Percentiles rank a stretch among this genome's conserved stretches.
Conservation (phyloP, 2,329 filamentous ascomycete species). For the Microsporum audouinii region DNA sequence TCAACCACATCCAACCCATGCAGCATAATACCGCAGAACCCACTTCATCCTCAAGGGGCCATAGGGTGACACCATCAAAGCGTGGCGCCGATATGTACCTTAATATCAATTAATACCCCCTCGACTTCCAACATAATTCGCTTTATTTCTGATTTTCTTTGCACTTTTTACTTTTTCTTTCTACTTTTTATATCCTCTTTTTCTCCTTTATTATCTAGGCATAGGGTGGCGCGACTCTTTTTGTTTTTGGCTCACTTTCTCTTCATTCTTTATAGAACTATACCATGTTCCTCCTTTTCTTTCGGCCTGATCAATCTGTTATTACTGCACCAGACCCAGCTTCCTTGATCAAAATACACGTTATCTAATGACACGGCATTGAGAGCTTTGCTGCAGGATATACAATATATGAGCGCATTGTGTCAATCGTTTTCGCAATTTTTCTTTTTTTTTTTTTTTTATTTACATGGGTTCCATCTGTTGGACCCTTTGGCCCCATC, state of each 20-base stretch:
- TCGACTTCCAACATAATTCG: neutral
- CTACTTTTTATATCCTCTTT: neutral
- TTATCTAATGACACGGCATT: neutral
- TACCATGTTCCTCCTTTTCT: neutral
- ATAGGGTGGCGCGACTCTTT: neutral
- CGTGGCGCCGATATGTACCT: neutral
- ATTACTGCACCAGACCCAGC: neutral
- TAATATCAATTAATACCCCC: neutral
- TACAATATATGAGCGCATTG: neutral
- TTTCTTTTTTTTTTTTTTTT: neutral
- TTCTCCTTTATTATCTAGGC: neutral
- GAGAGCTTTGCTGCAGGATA: neutral
- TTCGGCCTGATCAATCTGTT: neutral
- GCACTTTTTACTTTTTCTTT: neutral
- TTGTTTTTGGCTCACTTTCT: neutral
- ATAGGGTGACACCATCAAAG: conserved; percentile 4
- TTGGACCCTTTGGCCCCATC: neutral
- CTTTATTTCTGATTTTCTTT: neutral
- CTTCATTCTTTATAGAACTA: conserved; percentile 1
- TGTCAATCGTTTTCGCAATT: neutral
- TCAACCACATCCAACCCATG: neutral
- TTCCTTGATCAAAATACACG: neutral
- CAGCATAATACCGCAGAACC: neutral
- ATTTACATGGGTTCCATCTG: too few relatives aligned
- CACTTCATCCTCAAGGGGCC: neutral